Conservation (phyloP, 768 basidiomycete genomes). For the Kwoniella dejecticola region DNA sequence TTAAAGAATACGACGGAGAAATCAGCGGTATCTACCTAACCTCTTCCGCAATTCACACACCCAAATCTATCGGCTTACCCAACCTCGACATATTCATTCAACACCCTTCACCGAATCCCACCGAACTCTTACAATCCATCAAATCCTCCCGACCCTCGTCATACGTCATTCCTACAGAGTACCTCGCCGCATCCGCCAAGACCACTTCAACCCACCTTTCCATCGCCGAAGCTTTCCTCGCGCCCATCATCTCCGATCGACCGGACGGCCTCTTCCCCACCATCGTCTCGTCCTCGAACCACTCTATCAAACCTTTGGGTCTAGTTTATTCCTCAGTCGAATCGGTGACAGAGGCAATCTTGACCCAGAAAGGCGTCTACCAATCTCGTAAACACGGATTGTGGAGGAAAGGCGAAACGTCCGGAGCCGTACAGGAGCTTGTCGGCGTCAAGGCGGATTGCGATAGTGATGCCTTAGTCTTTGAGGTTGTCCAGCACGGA, state of each 20-base stretch:
- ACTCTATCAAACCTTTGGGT: conserved; percentile 63
- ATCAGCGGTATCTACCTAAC: conserved; percentile 67
- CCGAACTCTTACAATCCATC: conserved; percentile 65
- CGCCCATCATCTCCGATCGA: conserved; percentile 79
- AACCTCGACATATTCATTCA: conserved; percentile 56
- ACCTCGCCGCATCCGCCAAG: conserved; percentile 65
- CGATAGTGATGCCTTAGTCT: conserved; percentile 88
- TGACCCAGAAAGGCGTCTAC: conserved; percentile 88
- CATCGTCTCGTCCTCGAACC: conserved; percentile 68
- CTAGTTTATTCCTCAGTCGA: conserved; percentile 91
- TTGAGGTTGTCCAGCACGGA: conserved; percentile 81
- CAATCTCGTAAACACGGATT: conserved; percentile 94
- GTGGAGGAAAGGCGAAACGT: conserved; percentile 96
- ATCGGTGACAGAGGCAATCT: conserved; percentile 82
- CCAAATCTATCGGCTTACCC: conserved; percentile 36
- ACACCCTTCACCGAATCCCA: conserved; percentile 62
- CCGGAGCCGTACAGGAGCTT: conserved; percentile 87
- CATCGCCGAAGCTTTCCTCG: conserved; percentile 80
- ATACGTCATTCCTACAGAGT: conserved; percentile 68
- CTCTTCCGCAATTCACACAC: conserved; percentile 56
- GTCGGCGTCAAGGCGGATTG: conserved; percentile 82
- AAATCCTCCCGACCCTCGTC: conserved; percentile 63
- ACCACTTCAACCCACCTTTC: conserved; percentile 67
- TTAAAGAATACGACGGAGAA: conserved; percentile 79
- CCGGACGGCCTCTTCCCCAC: conserved; percentile 92